Conservation (phyloP, 2,329 filamentous ascomycete genomes). For the Sodiomyces alkalinus region DNA sequence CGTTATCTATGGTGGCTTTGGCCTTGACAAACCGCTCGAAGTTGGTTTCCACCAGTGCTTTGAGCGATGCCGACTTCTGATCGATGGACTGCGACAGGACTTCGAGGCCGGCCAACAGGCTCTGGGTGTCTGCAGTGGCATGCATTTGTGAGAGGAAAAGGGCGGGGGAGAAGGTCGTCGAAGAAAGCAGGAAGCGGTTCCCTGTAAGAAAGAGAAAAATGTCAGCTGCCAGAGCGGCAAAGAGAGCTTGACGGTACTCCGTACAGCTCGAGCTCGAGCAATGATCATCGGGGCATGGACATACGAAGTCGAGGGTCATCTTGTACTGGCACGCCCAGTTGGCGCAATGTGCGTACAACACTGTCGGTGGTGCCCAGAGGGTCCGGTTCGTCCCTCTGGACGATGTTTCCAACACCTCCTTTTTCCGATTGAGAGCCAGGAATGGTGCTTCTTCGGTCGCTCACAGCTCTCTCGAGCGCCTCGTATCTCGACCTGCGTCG, state of each 20-base stretch:
- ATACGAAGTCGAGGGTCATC: slow-evolving; percentile 65
- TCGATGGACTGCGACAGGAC: slow-evolving; percentile 85
- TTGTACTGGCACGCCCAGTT: slow-evolving; percentile 65
- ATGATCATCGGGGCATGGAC: too few species aligned
- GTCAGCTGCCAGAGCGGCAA: slow-evolving; percentile 8
- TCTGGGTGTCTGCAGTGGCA: slow-evolving; percentile 67
- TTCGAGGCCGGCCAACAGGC: slow-evolving; percentile 67
- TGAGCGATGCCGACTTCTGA: slow-evolving; percentile 92
- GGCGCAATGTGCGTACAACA: slow-evolving; percentile 65
- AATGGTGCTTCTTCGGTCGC: slow-evolving; percentile 49
- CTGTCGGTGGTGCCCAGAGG: slow-evolving; percentile 79
- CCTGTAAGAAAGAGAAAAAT: slow-evolving; percentile 27
- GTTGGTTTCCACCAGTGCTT: slow-evolving; percentile 91
- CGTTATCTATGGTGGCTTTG: slow-evolving; percentile 95
- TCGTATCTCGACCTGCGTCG: slow-evolving; percentile 68
- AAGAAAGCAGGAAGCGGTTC: slow-evolving; percentile 89
- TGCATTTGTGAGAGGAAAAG: slow-evolving; percentile 90
- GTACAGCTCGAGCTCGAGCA: background rate
- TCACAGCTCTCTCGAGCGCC: slow-evolving; percentile 62
- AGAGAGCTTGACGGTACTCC: background rate
- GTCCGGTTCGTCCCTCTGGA: slow-evolving; percentile 85
- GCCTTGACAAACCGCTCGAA: slow-evolving; percentile 96
- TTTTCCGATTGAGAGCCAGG: slow-evolving; percentile 50
- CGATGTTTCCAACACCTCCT: slow-evolving; percentile 57
- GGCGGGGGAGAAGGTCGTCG: slow-evolving; percentile 85